Evolutionary conservation across 2,329 filamentous ascomycete species (phyloP).

Genomic region (Metarhizium robertsii): DNA sequence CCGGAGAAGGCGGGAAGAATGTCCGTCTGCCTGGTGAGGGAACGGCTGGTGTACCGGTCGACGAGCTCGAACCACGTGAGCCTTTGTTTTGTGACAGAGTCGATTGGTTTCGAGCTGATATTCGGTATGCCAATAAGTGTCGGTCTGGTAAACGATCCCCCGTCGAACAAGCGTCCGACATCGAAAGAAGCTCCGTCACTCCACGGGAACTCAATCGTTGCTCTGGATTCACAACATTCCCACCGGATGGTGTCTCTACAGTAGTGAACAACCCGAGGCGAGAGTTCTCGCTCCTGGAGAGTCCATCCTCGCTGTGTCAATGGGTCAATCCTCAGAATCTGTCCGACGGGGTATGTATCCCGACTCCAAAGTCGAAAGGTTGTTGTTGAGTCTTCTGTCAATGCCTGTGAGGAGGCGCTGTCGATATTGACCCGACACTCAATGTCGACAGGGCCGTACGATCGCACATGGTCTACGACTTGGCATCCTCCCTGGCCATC

Average conservation of each 20-base stretch:
- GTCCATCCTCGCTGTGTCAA: constrained; percentile 1
- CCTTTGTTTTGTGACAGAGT: neutral
- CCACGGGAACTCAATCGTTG: constrained; percentile 1
- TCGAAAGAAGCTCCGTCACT: neutral
- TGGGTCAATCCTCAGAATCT: neutral
- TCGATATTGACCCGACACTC: neutral
- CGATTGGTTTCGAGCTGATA: neutral
- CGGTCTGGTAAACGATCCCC: neutral
- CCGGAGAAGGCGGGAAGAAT: neutral
- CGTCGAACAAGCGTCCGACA: constrained; percentile 1
- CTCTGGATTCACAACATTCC: neutral
- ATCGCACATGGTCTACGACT: neutral
- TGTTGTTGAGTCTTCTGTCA: neutral
- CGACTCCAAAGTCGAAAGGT: constrained; percentile 1
- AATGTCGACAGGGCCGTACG: neutral
- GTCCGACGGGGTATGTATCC: neutral
- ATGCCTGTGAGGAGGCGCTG: neutral
- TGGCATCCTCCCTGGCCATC: neutral
- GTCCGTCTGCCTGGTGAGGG: neutral
- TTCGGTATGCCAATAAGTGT: neutral
- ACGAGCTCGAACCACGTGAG: constrained; percentile 1
- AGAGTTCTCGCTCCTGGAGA: constrained; percentile 1
- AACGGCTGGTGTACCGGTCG: neutral
- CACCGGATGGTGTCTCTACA: neutral
- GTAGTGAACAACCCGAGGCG: neutral